Base-by-base conservation (phyloP, 345 rosid species). In the Syzygium aromaticum region DNA sequence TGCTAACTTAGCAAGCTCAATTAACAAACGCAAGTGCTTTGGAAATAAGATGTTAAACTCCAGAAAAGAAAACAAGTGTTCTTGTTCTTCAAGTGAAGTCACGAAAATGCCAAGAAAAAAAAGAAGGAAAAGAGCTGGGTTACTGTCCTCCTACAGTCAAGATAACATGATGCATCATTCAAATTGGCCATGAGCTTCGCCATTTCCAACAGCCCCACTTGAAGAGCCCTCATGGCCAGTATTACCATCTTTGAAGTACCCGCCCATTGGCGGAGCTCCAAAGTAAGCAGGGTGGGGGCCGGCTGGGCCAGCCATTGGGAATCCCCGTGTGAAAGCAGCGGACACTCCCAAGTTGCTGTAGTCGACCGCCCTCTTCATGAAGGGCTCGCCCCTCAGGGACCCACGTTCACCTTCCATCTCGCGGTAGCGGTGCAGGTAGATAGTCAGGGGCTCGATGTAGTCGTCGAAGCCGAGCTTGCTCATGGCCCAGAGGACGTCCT, bases 401-500 rank as follows among this genome's bases (percentile, higher is more conserved):
- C 94, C 93, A 9, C 96, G 93, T 4, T 96, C 97, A 2, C 94
- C 94, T 85, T 97, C 98, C 84, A 90, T 49, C 86, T 96, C 98
- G 11, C 98, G 95, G 93, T 94, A 92, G 85, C 98, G 94, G 86
- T 92, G 94, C 86, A 97, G 96, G 91, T 92, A 97, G 56, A 95
- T 7, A 2, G 95, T 95, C 52, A 95, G 91, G 22, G 99, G 99
- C 85, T 95, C 97, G 10, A 96, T 93, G 90, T 96, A 97, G 89
- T 96, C 96, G 54, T 97, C 99, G 61, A 97, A 97, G 4, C 99
- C 99, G 0, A 97, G 95, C 91, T 95, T 96, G 91, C 95, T 95
- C 98, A 97, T 96, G 2, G 99, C 98, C 96, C 97, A 97, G 46
- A 96, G 91, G 59, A 96, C 94, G 51, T 97, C 99, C 91, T 97